Conservation (phyloP, 208 protist genomes). For the Vickermania ingenoplastis region DNA sequence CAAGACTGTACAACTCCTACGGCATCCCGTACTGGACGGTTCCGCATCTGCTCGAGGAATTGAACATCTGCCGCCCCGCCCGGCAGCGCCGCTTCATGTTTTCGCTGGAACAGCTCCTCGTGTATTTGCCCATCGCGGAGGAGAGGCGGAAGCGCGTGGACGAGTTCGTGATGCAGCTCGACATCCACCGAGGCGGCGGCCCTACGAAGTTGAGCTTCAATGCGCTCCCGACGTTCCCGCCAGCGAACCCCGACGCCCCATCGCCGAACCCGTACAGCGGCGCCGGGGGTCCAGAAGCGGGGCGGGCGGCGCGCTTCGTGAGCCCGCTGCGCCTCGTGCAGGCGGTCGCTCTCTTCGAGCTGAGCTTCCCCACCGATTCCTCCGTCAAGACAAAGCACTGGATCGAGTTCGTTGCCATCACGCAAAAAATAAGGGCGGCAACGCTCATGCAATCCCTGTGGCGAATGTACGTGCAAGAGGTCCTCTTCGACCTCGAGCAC, state of each 20-base stretch:
- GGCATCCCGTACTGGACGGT: conserved; percentile 66
- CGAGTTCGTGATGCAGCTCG: conserved; percentile 60
- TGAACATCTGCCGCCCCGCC: conserved; percentile 49
- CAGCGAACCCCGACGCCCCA: not conserved
- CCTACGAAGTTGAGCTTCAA: conserved; percentile 35
- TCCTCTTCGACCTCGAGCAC: conserved; percentile 41
- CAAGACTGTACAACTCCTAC: conserved; percentile 29
- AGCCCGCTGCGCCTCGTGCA: conserved; percentile 55
- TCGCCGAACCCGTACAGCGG: not conserved
- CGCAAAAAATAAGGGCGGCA: conserved; percentile 55
- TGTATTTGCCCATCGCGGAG: conserved; percentile 53
- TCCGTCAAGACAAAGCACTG: conserved; percentile 65
- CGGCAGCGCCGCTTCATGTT: conserved; percentile 67
- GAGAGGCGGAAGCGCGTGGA: conserved; percentile 28
- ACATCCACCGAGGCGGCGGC: conserved; percentile 48
- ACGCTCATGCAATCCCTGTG: conserved; percentile 76
- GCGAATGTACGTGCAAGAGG: conserved; percentile 59
- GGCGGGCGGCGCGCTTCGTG: conserved; percentile 17
- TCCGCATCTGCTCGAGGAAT: conserved; percentile 70
- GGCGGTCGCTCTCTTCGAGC: conserved; percentile 59
- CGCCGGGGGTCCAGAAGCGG: not conserved
- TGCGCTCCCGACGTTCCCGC: conserved; percentile 42
- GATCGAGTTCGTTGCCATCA: conserved; percentile 69
- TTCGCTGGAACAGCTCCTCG: conserved; percentile 44
- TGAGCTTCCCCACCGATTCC: conserved; percentile 56